Base-by-base conservation (phyloP, 352 stramenopile genomes). In the Globisporangium spiculum region DNA sequence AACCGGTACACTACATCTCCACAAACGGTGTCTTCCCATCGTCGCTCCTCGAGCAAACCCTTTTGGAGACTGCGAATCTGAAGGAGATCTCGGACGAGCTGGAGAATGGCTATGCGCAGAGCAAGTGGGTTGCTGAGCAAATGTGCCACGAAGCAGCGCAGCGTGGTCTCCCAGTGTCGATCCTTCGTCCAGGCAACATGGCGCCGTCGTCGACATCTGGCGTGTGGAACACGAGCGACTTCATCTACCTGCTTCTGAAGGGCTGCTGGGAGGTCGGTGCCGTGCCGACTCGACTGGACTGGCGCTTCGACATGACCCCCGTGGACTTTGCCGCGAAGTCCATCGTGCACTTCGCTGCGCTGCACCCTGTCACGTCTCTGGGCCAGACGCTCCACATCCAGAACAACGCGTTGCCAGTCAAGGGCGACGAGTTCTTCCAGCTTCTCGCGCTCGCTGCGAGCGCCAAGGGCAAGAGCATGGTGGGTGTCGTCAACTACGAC, bases 71-170 rank as follows among this genome's bases (percentile, higher is more conserved):
- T 10, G 79, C 80, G 1, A 72, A 90, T 60, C 70, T 93, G 57
- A 78, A 67, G 2, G 80, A 91, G 58, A 34, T 81, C 22, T 90
- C 79, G 16, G 77, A 90, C 27, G 69, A 81, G 52, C 67, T 97
- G 10, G 80, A 89, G 12, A 94, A 95, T 65, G 90, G 90, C 20
- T 97, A 96, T 68, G 87, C 86, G 18, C 89, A 97, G 74, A 96
- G 81, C 65, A 98, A 98, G 70, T 98, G 93, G 93, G 91, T 97
- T 41, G 85, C 92, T 2, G 93, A 98, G 75, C 78, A 95, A 63
- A 82, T 96, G 70, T 94, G 92, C 38, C 88, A 80, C 63, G 83
- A 94, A 64, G 89, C 89, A 1, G 81, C 81, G 32, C 78, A 88
- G 8, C 75, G 88, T 32, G 91, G 91, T 9, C 79, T 98, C 12